These are phyloP conservation scores for Allomyces arbusculus DNA, from an alignment of 192 early-diverging fungal genomes.

Conservation along the genomic window DNA sequence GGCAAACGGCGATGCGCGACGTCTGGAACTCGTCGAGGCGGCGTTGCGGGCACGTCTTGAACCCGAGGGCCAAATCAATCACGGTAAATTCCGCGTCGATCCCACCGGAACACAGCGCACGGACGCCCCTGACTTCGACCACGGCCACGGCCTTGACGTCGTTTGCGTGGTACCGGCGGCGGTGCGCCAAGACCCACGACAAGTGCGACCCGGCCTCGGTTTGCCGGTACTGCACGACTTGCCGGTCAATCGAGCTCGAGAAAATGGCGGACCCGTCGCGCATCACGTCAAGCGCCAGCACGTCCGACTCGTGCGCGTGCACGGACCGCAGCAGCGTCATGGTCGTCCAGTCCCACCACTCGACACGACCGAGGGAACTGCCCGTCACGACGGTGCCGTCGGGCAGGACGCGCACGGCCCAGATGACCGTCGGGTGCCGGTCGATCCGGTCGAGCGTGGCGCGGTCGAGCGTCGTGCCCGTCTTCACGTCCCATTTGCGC, in stretches of 20 bases:
- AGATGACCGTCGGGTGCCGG: constrained; percentile 68
- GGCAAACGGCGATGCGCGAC: constrained; percentile 18
- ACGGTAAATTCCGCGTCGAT: constrained; percentile 39
- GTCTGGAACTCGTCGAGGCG: constrained; percentile 2
- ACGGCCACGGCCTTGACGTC: constrained; percentile 77
- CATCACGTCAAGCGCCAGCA: constrained; percentile 57
- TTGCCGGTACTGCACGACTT: constrained; percentile 44
- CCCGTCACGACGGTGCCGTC: constrained; percentile 66
- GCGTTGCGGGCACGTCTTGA: constrained; percentile 38
- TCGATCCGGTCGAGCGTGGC: constrained; percentile 56
- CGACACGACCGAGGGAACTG: constrained; percentile 74
- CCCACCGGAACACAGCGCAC: constrained; percentile 1
- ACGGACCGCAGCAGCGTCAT: constrained; percentile 49
- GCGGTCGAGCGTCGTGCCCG: constrained; percentile 28
- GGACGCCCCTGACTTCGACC: constrained; percentile 36
- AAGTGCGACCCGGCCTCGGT: too few relatives aligned
- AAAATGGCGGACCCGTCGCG: constrained; percentile 48
- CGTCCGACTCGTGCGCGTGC: constrained; percentile 63
- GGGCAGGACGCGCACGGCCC: constrained; percentile 48
- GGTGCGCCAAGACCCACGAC: too few relatives aligned
- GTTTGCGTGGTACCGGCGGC: constrained; percentile 75
- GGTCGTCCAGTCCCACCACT: constrained; percentile 62
- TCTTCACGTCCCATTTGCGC: constrained; percentile 40
- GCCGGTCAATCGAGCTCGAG: constrained; percentile 77
- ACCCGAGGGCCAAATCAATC: constrained; percentile 35